phyloP scores from a whole-genome alignment of 495 filamentous ascomycete species.

The Thermochaetoides thermophila region DNA sequence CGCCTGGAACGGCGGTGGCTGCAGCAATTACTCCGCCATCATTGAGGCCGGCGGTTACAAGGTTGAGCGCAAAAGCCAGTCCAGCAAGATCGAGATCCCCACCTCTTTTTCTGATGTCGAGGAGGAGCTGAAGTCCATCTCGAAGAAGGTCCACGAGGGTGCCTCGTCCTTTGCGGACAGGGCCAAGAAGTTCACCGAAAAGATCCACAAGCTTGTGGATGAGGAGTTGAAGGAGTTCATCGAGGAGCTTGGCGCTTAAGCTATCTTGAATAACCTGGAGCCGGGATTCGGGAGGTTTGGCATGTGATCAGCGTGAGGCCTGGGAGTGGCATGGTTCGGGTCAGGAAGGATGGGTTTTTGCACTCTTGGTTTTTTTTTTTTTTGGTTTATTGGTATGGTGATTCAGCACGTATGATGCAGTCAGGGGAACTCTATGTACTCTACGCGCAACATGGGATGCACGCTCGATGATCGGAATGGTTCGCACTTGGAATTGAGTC shows the following conservation, averaged over 20 bases:
- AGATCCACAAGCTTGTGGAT: slow-evolving; percentile 40
- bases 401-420: slow-evolving; percentile 10
- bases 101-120: slow-evolving; percentile 37
- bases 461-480: slow-evolving; percentile 5
- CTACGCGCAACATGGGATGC: slow-evolving; percentile 20
- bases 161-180: slow-evolving; percentile 30
- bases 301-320: background rate
- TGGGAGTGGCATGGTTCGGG: background rate
- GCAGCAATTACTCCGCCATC: slow-evolving; percentile 77
- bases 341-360: background rate
- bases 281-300: too few species aligned
- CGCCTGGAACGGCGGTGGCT: slow-evolving; percentile 97
- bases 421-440: slow-evolving; percentile 25
- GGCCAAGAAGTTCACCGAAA: slow-evolving; percentile 34
- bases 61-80: slow-evolving; percentile 17
- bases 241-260: slow-evolving; percentile 38
- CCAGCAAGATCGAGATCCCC: slow-evolving; percentile 14
- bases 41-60: slow-evolving; percentile 51
- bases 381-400: slow-evolving; percentile 11
- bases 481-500: slow-evolving; percentile 11
- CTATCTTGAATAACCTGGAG: too few species aligned
- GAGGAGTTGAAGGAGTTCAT: slow-evolving; percentile 57
- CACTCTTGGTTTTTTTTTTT: slow-evolving; percentile 3
- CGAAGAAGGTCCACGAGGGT: slow-evolving; percentile 36
- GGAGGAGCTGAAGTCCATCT: slow-evolving; percentile 41